Evolutionary conservation across 2,329 filamentous ascomycete species (phyloP).

Genomic region (Fusarium agapanthi): DNA sequence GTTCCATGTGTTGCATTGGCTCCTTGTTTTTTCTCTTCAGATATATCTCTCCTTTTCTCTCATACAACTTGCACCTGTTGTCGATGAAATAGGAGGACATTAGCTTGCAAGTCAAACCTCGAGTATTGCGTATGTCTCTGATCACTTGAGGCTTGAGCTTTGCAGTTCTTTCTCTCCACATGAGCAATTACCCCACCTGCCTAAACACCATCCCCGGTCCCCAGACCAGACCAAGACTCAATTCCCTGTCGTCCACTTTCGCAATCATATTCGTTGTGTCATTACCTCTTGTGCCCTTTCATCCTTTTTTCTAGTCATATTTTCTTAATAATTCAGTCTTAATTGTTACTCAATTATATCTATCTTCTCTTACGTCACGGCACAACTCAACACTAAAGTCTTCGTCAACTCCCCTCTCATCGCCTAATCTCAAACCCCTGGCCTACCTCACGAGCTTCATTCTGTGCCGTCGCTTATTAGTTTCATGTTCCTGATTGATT

Average conservation of each 20-base stretch:
- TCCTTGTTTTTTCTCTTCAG: not conserved
- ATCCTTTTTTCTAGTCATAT: not conserved
- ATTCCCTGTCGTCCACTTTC: conserved; percentile 18
- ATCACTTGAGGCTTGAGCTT: conserved; percentile 35
- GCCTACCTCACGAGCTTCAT: not conserved
- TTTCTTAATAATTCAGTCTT: not conserved
- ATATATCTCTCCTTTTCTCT: not conserved
- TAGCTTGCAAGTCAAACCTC: not conserved
- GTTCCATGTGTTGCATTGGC: conserved; percentile 3
- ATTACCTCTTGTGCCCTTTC: not conserved
- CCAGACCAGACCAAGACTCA: conserved; percentile 9
- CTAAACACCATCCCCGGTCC: conserved; percentile 30
- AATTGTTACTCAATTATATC: not conserved
- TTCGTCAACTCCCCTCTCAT: not conserved
- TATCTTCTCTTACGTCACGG: not conserved
- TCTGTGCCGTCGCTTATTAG: conserved; percentile 11
- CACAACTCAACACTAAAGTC: not conserved
- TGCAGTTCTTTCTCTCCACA: conserved; percentile 30
- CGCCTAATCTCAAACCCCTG: conserved; percentile 1
- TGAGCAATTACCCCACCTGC: conserved; percentile 28
- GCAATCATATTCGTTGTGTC: conserved; percentile 7
- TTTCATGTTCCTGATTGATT: conserved; percentile 34
- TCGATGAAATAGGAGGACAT: not conserved
- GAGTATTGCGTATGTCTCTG: not conserved
- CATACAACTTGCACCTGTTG: not conserved